These are phyloP conservation scores for Phialophora expanda DNA, from an alignment of 2,329 filamentous ascomycete species.

Conservation along the genomic window DNA sequence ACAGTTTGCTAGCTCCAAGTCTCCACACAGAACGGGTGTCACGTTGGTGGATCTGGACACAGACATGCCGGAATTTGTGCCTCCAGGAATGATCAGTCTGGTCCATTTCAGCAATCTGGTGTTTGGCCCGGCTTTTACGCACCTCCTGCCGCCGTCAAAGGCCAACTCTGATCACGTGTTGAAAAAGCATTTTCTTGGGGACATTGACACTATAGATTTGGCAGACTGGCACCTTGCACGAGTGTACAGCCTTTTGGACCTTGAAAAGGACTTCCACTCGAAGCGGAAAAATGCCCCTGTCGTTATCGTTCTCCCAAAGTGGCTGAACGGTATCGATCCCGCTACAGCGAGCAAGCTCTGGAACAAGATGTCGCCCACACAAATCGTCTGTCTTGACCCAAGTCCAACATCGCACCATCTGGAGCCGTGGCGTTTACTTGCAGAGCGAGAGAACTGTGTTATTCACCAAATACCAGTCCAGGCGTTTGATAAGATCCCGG, in stretches of 20 bases:
- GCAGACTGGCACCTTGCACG: conserved; percentile 62
- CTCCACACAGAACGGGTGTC: conserved; percentile 46
- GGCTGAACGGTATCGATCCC: conserved; percentile 60
- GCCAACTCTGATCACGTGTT: conserved; percentile 45
- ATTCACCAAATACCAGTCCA: conserved; percentile 54
- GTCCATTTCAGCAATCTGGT: conserved; percentile 57
- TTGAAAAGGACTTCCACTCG: conserved; percentile 52
- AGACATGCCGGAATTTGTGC: conserved; percentile 63
- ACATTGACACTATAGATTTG: conserved; percentile 60
- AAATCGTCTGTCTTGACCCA: conserved; percentile 61
- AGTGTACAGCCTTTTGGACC: conserved; percentile 57
- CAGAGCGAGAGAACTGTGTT: conserved; percentile 46
- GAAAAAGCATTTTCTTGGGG: conserved; percentile 60
- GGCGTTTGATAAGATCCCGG: conserved; percentile 54
- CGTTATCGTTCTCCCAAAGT: conserved; percentile 63
- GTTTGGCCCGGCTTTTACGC: conserved; percentile 63
- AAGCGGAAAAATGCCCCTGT: conserved; percentile 54
- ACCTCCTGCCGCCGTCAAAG: conserved; percentile 44
- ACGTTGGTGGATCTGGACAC: conserved; percentile 65
- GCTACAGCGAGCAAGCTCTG: conserved; percentile 56
- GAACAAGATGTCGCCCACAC: conserved; percentile 53
- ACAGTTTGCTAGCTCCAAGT: conserved; percentile 1
- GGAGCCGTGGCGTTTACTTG: conserved; percentile 48
- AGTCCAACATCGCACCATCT: conserved; percentile 53
- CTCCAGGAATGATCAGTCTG: conserved; percentile 65